Conservation (phyloP, 2,329 filamentous ascomycete genomes). For the Pseudogymnoascus sp. region DNA sequence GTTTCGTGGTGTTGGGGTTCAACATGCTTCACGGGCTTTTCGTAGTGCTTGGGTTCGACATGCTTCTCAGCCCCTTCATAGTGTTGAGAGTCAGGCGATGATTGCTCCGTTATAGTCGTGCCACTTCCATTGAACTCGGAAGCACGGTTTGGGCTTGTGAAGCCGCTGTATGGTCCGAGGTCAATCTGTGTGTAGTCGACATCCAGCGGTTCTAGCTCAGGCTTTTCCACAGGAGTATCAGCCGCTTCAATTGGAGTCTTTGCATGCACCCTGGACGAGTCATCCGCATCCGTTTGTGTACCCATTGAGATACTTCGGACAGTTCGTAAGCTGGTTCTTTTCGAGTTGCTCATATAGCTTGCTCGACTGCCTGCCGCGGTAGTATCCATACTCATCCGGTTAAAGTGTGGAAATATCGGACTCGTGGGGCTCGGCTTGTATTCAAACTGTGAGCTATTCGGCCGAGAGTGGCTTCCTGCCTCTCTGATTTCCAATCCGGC, state of each 20-base stretch:
- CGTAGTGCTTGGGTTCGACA: constrained; percentile 26
- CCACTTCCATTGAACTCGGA: constrained; percentile 23
- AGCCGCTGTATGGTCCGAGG: constrained; percentile 33
- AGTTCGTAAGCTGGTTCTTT: constrained; percentile 48
- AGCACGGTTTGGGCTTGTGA: constrained; percentile 17
- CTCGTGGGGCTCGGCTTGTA: constrained; percentile 71
- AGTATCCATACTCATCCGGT: constrained; percentile 62
- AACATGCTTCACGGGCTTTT: constrained; percentile 26
- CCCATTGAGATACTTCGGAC: constrained; percentile 60
- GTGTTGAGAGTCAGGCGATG: constrained; percentile 22
- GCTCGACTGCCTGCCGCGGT: constrained; percentile 52
- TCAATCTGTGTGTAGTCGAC: constrained; percentile 54
- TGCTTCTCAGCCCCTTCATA: constrained; percentile 26
- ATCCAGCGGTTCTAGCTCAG: constrained; percentile 38
- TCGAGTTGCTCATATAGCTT: constrained; percentile 63
- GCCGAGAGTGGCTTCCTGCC: constrained; percentile 68
- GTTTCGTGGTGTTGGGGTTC: constrained; percentile 24
- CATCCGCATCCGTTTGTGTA: constrained; percentile 52
- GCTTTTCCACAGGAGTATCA: constrained; percentile 33
- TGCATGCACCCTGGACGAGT: constrained; percentile 39
- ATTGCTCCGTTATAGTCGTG: constrained; percentile 1
- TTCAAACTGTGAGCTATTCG: constrained; percentile 73
- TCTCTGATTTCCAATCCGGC: constrained; percentile 84
- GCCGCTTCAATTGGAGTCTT: constrained; percentile 24
- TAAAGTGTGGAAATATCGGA: constrained; percentile 51